phyloP scores from a whole-genome alignment of 331 rosid genomes.

The Prunus yedoensis region DNA sequence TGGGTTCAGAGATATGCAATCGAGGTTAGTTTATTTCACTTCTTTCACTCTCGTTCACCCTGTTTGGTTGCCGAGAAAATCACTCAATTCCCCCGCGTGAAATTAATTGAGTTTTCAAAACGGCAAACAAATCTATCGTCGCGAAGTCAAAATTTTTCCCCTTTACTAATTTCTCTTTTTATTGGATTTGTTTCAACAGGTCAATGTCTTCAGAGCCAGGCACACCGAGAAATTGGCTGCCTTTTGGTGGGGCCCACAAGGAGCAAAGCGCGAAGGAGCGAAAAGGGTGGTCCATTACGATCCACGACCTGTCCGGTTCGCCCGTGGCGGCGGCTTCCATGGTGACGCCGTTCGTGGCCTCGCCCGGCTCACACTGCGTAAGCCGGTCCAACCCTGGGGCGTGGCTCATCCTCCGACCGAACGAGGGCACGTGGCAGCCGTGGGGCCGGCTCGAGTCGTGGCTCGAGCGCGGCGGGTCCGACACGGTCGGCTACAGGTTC shows the following conservation, averaged over 20 bases:
- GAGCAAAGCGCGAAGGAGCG: constrained; percentile 58
- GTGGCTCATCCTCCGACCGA: constrained; percentile 88
- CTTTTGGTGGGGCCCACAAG: constrained; percentile 24
- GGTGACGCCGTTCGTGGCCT: constrained; percentile 92
- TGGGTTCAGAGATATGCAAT: constrained; percentile 40
- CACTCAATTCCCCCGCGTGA: not conserved
- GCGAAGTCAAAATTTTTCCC: not conserved
- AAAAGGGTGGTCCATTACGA: constrained; percentile 90
- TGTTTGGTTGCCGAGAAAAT: constrained; percentile 19
- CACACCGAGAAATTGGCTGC: constrained; percentile 34
- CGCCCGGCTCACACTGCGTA: constrained; percentile 88
- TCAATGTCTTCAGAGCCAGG: constrained; percentile 38
- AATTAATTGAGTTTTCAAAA: not conserved
- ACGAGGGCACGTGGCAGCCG: constrained; percentile 84
- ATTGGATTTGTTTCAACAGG: constrained; percentile 8
- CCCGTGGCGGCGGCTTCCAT: constrained; percentile 92
- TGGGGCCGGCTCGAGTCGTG: constrained; percentile 98
- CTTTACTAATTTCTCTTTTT: not conserved
- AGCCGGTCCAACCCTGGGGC: constrained; percentile 96
- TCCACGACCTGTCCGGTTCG: constrained; percentile 97
- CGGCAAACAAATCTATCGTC: not conserved
- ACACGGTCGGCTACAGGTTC: constrained; percentile 68
- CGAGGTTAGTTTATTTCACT: constrained; percentile 25
- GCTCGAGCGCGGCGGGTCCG: constrained; percentile 82
- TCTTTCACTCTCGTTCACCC: not conserved